Evolutionary conservation across 306 rosid genomes (phyloP), one percentile per base, ranked within the genome.

Genomic region (Fragaria iinumae): DNA sequence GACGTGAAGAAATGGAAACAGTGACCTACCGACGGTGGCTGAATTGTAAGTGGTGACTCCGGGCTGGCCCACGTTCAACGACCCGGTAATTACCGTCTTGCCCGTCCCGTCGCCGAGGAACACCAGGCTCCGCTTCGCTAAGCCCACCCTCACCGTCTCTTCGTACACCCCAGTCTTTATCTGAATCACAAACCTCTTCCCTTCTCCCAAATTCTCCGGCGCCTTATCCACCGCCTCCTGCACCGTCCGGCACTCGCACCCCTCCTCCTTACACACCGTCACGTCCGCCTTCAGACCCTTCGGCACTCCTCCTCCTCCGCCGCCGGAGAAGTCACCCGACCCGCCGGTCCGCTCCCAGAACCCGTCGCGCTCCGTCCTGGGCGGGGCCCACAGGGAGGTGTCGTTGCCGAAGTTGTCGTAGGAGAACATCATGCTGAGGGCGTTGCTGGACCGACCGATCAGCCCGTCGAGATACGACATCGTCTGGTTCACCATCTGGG

Each of bases 81-180:
- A 85, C 0, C 92, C 99, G 0, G 97, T 89, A 27, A 95, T 95
- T 1, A 95, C 89, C 1, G 97, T 95, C 69, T 87, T 85, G 4
- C 93, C 96, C 79, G 85, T 88, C 0, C 97, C 99, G 2, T 90
- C 97, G 0, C 99, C 99, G 66, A 88, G 76, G 16, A 95, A 88
- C n/a, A 92, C 89, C 9, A 95, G 82, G 72, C 92, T 92, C 56
- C 75, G 79, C 82, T 92, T 95, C 78, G 78, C 84, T 2, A 89
- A 47, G 74, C 90, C 87, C 74, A 95, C 84, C 77, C 96, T 84
- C 71, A 95, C 97, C 16, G 66, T 95, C 71, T 95, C 99, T 11
- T 87, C 90, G 11, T 92, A 95, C 60, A 88, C 83, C 39, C 99
- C 99, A 48, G 80, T 89, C 77, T 79, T 92, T 8, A 95, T 87